Percentiles rank a stretch among this genome's conserved stretches.
Evolutionary conservation across 2,329 filamentous ascomycete species (phyloP).

Genomic region (Penicillium glabrum): DNA sequence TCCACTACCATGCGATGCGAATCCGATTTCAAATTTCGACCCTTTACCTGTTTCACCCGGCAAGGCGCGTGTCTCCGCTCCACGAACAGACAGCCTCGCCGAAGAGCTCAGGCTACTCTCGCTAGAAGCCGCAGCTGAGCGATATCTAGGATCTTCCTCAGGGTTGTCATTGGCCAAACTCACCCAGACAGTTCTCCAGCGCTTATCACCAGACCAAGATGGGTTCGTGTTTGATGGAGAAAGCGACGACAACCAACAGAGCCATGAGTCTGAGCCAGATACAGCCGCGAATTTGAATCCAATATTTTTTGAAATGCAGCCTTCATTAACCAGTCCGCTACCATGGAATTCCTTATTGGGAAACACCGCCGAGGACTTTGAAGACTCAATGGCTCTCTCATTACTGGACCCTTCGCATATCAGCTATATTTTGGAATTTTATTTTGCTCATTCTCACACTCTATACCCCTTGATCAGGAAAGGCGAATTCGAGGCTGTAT

Average conservation of each 20-base stretch:
- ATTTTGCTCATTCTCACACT: slow-evolving; percentile 51
- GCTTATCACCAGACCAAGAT: slow-evolving; percentile 44
- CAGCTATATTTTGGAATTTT: slow-evolving; percentile 40
- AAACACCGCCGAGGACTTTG: slow-evolving; percentile 1
- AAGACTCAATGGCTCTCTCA: slow-evolving; percentile 6
- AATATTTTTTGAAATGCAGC: slow-evolving; percentile 6
- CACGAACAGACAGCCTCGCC: slow-evolving; percentile 26
- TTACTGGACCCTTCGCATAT: slow-evolving; percentile 27
- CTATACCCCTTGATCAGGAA: slow-evolving; percentile 47
- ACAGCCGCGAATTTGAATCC: slow-evolving; percentile 17
- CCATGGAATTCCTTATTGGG: slow-evolving; percentile 4
- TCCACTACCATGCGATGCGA: not conserved
- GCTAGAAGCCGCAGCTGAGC: slow-evolving; percentile 46
- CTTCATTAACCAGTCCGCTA: slow-evolving; percentile 1
- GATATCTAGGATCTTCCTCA: slow-evolving; percentile 47
- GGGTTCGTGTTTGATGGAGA: slow-evolving; percentile 42
- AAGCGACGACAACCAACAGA: slow-evolving; percentile 9
- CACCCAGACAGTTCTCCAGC: slow-evolving; percentile 44
- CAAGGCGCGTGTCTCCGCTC: not conserved
- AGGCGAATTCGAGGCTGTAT: slow-evolving; percentile 33
- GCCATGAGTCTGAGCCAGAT: not conserved
- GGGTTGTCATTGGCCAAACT: slow-evolving; percentile 48
- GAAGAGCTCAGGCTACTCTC: slow-evolving; percentile 42
- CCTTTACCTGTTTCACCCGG: not conserved
- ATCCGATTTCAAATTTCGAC: not conserved